These are phyloP conservation scores for Erythrophleum ivorense DNA, from an alignment of 331 rosid species.

Conservation along the genomic window DNA sequence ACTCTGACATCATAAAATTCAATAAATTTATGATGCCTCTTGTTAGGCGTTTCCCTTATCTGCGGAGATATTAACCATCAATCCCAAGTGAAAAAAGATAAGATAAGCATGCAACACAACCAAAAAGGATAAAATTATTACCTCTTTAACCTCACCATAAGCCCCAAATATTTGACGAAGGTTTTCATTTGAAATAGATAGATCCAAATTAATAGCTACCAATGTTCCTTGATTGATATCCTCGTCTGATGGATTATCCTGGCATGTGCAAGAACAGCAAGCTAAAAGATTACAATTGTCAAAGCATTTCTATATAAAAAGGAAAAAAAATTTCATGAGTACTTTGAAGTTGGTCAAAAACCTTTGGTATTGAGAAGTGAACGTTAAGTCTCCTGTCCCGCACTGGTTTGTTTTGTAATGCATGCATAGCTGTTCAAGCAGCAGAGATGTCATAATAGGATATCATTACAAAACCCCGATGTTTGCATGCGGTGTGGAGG, in stretches of 20 bases:
- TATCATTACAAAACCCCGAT: slow-evolving; percentile 88
- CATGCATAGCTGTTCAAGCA: slow-evolving; percentile 84
- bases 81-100: not conserved
- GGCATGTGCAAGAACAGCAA: slow-evolving; percentile 23
- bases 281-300: slow-evolving; percentile 12
- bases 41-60: slow-evolving; percentile 61
- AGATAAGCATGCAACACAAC: slow-evolving; percentile 1
- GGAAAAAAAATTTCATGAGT: slow-evolving; percentile 5
- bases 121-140: slow-evolving; percentile 42
- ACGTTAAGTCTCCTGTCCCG: slow-evolving; percentile 82
- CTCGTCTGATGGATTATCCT: slow-evolving; percentile 90
- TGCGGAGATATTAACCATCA: slow-evolving; percentile 43
- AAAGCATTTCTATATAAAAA: slow-evolving; percentile 12
- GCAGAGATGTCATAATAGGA: slow-evolving; percentile 85
- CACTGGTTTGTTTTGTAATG: slow-evolving; percentile 77
- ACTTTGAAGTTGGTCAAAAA: slow-evolving; percentile 23
- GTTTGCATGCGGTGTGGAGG: slow-evolving; percentile 77
- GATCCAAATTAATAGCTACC: slow-evolving; percentile 82
- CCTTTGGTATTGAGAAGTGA: slow-evolving; percentile 90
- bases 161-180: slow-evolving; percentile 66
- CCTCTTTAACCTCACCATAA: slow-evolving; percentile 6
- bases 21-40: slow-evolving; percentile 52
- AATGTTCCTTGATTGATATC: slow-evolving; percentile 84
- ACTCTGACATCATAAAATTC: slow-evolving; percentile 70
- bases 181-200: slow-evolving; percentile 83